Evolutionary conservation across 106 monocot species (phyloP).

Genomic region (Hemerocallis citrina): DNA sequence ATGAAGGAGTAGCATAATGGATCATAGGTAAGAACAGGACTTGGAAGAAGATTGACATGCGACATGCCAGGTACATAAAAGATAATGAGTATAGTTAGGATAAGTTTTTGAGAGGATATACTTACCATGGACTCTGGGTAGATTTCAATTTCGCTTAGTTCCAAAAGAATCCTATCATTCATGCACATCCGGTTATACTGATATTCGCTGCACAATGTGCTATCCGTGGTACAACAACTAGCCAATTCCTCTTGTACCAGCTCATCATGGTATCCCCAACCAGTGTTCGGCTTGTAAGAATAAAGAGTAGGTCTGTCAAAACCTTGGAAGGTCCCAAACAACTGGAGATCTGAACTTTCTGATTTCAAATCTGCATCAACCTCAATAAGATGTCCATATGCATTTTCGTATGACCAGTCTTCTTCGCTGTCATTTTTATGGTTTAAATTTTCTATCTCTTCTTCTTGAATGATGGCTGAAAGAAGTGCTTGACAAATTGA

Average conservation of each 20-base stretch:
- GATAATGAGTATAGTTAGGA: neutral
- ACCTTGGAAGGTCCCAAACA: slow-evolving; percentile 9
- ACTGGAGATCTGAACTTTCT: slow-evolving; percentile 6
- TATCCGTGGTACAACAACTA: slow-evolving; percentile 7
- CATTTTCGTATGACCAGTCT: slow-evolving; percentile 10
- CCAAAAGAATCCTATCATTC: slow-evolving; percentile 46
- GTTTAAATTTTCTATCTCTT: slow-evolving; percentile 32
- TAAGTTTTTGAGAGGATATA: neutral
- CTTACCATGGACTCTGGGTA: slow-evolving; percentile 56
- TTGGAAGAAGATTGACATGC: neutral
- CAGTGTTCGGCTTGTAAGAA: slow-evolving; percentile 19
- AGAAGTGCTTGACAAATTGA: slow-evolving; percentile 67
- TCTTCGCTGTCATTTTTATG: slow-evolving; percentile 15
- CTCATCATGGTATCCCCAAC: slow-evolving; percentile 24
- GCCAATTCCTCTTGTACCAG: slow-evolving; percentile 9
- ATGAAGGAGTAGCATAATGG: neutral
- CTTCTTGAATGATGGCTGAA: slow-evolving; percentile 61
- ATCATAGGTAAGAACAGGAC: neutral
- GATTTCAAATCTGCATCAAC: slow-evolving; percentile 22
- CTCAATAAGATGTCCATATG: slow-evolving; percentile 22
- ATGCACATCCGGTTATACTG: slow-evolving; percentile 51
- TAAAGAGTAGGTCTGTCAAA: slow-evolving; percentile 14
- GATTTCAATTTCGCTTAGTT: slow-evolving; percentile 62
- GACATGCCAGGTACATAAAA: neutral
- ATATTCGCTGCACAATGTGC: slow-evolving; percentile 17